These are phyloP conservation scores for Saitozyma podzolica DNA, from an alignment of 768 basidiomycete species.

Conservation along the genomic window DNA sequence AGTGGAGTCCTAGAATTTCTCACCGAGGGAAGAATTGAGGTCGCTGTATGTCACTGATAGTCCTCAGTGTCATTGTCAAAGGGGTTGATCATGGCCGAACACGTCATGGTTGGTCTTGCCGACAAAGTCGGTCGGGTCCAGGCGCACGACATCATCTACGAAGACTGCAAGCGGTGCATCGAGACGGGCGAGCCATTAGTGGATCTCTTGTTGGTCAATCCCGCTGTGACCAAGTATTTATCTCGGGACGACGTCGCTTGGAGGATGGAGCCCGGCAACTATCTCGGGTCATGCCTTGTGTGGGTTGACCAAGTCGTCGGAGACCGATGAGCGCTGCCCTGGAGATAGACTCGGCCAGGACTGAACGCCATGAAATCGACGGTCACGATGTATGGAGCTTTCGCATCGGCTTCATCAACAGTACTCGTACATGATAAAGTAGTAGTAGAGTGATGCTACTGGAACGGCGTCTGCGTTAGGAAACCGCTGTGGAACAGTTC, in stretches of 20 bases:
- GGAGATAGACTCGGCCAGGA: conserved; percentile 8
- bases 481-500: too few relatives aligned
- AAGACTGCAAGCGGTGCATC: conserved; percentile 12
- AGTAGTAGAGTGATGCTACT: too few relatives aligned
- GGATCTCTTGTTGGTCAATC: not conserved
- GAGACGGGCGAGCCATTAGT: conserved; percentile 4
- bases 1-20: too few relatives aligned
- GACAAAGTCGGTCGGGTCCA: conserved; percentile 6
- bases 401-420: too few relatives aligned
- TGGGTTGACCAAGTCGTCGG: conserved; percentile 7
- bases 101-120: conserved; percentile 16
- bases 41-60: not conserved
- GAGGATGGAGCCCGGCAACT: conserved; percentile 7
- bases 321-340: conserved; percentile 1
- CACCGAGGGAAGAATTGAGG: not conserved
- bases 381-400: too few relatives aligned
- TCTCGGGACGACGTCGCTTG: not conserved
- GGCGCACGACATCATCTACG: conserved; percentile 18
- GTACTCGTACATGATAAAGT: too few relatives aligned
- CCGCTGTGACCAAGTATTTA: conserved; percentile 2
- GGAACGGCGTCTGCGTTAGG: too few relatives aligned
- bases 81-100: conserved; percentile 14
- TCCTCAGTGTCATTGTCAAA: conserved; percentile 9
- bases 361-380: not conserved
- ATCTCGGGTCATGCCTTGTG: conserved; percentile 1